These are phyloP conservation scores for Lagenidium giganteum DNA, from an alignment of 352 stramenopile species.

Conservation along the genomic window DNA sequence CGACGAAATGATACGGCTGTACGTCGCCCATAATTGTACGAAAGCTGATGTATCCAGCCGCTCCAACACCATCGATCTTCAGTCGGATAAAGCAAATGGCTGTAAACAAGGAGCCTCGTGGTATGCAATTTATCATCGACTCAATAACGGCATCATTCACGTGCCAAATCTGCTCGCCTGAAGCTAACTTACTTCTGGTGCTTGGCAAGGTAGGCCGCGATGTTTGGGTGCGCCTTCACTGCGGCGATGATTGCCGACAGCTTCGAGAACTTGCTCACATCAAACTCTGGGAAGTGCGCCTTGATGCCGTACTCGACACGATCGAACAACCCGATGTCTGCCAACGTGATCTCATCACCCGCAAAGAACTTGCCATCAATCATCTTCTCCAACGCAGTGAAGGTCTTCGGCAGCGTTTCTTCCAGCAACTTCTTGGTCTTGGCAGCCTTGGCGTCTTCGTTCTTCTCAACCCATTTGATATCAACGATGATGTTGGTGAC, in stretches of 20 bases:
- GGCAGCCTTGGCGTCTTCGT: constrained; percentile 26
- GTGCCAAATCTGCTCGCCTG: too few species aligned
- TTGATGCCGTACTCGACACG: constrained; percentile 26
- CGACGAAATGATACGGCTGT: too few species aligned
- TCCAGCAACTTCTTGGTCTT: constrained; percentile 30
- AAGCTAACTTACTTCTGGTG: too few species aligned
- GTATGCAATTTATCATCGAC: too few species aligned
- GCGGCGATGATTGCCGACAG: constrained; percentile 21
- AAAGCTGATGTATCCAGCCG: too few species aligned
- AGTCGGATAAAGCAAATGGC: too few species aligned
- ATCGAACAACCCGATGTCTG: constrained; percentile 43
- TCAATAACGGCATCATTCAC: too few species aligned
- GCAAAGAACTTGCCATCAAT: constrained; percentile 34
- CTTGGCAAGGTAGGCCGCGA: constrained; percentile 30
- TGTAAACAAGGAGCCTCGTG: too few species aligned
- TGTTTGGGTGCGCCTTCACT: constrained; percentile 27
- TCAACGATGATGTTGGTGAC: constrained; percentile 18
- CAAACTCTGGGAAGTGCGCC: constrained; percentile 16
- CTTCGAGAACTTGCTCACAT: constrained; percentile 30
- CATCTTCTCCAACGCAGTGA: constrained; percentile 22
- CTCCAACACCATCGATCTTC: too few species aligned
- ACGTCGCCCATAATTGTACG: too few species aligned
- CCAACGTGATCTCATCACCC: constrained; percentile 24
- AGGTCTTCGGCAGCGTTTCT: constrained; percentile 20
- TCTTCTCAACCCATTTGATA: constrained; percentile 22